Evolutionary conservation across 129 eudicot genomes (phyloP), one percentile per base, ranked within the genome.

Genomic region (Arctium lappa): DNA sequence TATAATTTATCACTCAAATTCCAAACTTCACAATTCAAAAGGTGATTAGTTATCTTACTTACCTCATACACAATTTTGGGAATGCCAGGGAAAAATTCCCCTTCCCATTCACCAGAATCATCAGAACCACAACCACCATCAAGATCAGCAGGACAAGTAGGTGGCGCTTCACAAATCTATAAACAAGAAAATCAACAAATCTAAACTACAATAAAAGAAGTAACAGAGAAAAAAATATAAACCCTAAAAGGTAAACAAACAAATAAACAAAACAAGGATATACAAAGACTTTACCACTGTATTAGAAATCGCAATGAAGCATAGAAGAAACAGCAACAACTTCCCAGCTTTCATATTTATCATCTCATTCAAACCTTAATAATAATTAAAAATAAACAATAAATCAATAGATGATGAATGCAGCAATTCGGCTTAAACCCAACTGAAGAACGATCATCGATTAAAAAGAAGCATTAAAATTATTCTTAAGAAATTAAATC

Each of bases 31-130:
- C 10, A 32, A 76, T 31, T 29, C 3, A 71, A 13, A 48, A 60
- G 62, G 22, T 4, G 56, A 60, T 37, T 42, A 8, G 8, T 5
- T 36, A 8, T 29, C 7, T 38, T 11, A 0, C 66, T 71, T 60
- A 96, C 99, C 97, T 96, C 99, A 44, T 96, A 96, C 83, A 93
- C 92, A 88, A 96, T 91, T 86, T 90, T 93, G n/a, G 98, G 95
- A 81, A 96, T 93, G 10, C 85, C 94, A 13, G 99, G 96, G 87
- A 96, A 96, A 69, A 91, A 96, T 62, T 96, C 99, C 48, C 99
- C 99, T 69, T 93, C 86, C 99, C 97, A 93, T 66, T 91, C 94
- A 68, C 75, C 87, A 2, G 87, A 84, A 73, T 72, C 85, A 13
- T 69, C 76, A 0, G 30, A 90, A 77, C 87, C 82, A 50, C 98